A percentile compares a stretch with the other conserved stretches of the same genome.
These are phyloP conservation scores for Penicillium nucicola DNA, from an alignment of 495 filamentous ascomycete species.

Conservation along the genomic window DNA sequence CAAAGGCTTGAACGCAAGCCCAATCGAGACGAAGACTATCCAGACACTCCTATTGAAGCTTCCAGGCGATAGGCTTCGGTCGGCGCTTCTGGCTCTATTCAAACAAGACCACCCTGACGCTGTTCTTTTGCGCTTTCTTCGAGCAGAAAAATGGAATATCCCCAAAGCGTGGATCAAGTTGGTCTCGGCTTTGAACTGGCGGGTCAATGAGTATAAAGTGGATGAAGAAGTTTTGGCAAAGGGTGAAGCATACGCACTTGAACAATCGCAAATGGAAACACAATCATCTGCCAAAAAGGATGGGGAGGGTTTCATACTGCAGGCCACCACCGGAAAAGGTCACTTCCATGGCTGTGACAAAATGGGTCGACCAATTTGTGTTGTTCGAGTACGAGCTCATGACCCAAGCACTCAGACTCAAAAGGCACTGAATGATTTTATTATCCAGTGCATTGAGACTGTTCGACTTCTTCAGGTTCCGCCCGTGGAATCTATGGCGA, in stretches of 20 bases:
- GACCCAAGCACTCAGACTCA: constrained; percentile 76
- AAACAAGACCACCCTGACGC: constrained; percentile 92
- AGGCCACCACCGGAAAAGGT: constrained; percentile 85
- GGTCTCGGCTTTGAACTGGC: constrained; percentile 84
- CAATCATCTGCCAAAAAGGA: constrained; percentile 55
- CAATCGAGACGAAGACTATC: constrained; percentile 23
- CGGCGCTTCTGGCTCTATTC: constrained; percentile 77
- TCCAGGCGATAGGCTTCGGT: constrained; percentile 66
- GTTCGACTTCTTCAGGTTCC: constrained; percentile 69
- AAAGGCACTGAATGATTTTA: constrained; percentile 73
- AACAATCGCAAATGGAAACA: constrained; percentile 51
- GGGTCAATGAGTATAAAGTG: constrained; percentile 70
- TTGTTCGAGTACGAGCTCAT: constrained; percentile 75
- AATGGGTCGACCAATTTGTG: constrained; percentile 74
- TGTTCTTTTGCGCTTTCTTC: constrained; percentile 78
- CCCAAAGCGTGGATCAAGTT: constrained; percentile 87
- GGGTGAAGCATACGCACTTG: constrained; percentile 65
- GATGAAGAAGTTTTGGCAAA: constrained; percentile 73
- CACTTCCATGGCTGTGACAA: constrained; percentile 82
- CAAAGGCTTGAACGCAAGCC: constrained; percentile 13
- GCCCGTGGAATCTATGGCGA: constrained; percentile 81
- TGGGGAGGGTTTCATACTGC: constrained; percentile 72
- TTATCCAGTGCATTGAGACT: constrained; percentile 87
- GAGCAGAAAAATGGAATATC: constrained; percentile 94
- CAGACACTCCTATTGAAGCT: constrained; percentile 29